These are phyloP conservation scores for Nephromyces sp. DNA, from an alignment of 169 alveolate genomes.

Conservation along the genomic window DNA sequence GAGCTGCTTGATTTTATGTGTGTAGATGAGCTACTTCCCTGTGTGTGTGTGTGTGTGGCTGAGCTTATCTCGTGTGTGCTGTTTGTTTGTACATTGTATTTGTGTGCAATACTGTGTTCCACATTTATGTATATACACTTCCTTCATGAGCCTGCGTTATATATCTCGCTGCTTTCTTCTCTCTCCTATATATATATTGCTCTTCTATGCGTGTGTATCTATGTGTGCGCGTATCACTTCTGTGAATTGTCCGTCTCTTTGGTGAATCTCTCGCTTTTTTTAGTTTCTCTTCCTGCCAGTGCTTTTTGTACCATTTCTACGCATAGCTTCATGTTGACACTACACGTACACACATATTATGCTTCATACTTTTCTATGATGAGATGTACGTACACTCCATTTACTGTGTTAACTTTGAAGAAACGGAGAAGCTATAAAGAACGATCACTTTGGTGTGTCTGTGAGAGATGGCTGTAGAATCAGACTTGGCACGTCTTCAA, in stretches of 20 bases:
- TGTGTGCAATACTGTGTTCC: no score
- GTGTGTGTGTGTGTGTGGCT: background rate
- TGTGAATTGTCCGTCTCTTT: background rate
- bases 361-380: no score
- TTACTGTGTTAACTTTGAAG: background rate
- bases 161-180: no score
- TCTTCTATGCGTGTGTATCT: no score
- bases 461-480: conserved; percentile 14
- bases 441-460: conserved; percentile 26
- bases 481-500: conserved; percentile 21
- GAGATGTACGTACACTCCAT: no score
- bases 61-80: background rate
- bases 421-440: conserved; percentile 19
- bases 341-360: background rate
- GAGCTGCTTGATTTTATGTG: background rate
- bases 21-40: background rate
- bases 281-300: background rate
- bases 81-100: background rate
- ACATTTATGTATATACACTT: no score
- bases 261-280: no score
- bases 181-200: no score
- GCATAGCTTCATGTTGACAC: background rate
- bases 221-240: background rate
- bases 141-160: no score
- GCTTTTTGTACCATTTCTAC: background rate